These are phyloP conservation scores for Prunus campanulata DNA, from an alignment of 306 rosid species.

Conservation along the genomic window DNA sequence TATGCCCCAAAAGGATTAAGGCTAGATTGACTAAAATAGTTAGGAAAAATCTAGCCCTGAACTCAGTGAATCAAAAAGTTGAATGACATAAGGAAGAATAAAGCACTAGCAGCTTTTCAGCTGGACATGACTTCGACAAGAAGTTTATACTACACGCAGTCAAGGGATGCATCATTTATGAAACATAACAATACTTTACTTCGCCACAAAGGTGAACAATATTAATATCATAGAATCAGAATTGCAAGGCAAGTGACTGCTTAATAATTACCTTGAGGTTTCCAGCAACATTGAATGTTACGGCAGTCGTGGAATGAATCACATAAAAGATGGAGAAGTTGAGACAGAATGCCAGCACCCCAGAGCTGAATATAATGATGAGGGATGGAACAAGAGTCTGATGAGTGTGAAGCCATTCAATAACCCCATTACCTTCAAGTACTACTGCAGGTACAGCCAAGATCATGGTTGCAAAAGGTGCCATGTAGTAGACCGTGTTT, in stretches of 20 bases:
- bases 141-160: background rate
- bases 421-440: slow-evolving; percentile 86
- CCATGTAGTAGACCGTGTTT: slow-evolving; percentile 98
- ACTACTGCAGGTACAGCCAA: slow-evolving; percentile 87
- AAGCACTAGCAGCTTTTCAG: background rate
- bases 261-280: slow-evolving; percentile 75
- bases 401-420: slow-evolving; percentile 81
- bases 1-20: background rate
- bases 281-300: slow-evolving; percentile 96
- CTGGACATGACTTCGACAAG: background rate
- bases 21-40: background rate
- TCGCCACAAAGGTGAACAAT: background rate
- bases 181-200: background rate
- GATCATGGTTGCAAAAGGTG: slow-evolving; percentile 96
- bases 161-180: background rate
- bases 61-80: background rate
- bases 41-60: background rate
- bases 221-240: background rate
- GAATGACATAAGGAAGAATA: background rate
- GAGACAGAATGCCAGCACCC: slow-evolving; percentile 92
- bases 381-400: slow-evolving; percentile 64
- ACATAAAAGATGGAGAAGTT: slow-evolving; percentile 97
- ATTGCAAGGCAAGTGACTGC: background rate
- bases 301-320: slow-evolving; percentile 97
- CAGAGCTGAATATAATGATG: slow-evolving; percentile 80